These are phyloP conservation scores for Lentinula lateritia DNA, from an alignment of 768 basidiomycete species.

Conservation along the genomic window DNA sequence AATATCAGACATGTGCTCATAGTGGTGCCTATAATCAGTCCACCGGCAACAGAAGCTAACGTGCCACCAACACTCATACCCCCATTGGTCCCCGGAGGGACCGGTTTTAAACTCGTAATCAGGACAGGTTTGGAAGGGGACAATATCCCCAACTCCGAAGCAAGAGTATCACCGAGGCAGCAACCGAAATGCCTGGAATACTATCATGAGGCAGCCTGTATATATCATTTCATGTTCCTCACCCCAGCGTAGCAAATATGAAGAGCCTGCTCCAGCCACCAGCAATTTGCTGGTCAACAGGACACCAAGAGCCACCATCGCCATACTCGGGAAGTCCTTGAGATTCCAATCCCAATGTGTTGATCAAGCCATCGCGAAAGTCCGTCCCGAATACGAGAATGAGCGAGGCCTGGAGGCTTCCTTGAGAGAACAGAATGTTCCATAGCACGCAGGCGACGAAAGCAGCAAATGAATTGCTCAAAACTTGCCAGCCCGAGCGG, in stretches of 20 bases:
- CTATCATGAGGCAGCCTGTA: constrained; percentile 1
- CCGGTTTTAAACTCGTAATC: constrained; percentile 68
- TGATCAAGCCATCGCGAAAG: background rate
- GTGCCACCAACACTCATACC: constrained; percentile 77
- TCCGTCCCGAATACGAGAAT: constrained; percentile 20
- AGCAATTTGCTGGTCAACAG: constrained; percentile 36
- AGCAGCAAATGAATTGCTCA: constrained; percentile 73
- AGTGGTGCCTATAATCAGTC: constrained; percentile 61
- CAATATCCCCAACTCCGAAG: constrained; percentile 89
- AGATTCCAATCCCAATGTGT: constrained; percentile 16
- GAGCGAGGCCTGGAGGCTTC: constrained; percentile 32
- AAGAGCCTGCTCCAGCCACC: constrained; percentile 55
- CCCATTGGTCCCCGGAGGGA: constrained; percentile 91
- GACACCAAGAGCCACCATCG: constrained; percentile 53
- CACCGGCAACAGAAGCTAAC: constrained; percentile 66
- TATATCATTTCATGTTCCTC: constrained; percentile 12
- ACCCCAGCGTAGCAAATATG: constrained; percentile 66
- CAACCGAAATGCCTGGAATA: constrained; percentile 73
- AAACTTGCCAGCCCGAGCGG: constrained; percentile 73
- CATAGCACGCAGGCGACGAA: constrained; percentile 55
- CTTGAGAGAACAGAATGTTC: constrained; percentile 49
- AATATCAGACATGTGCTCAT: constrained; percentile 50
- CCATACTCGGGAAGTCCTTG: constrained; percentile 17
- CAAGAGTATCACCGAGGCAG: constrained; percentile 88
- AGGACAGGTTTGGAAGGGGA: constrained; percentile 63